Base-by-base conservation (phyloP, 2,329 filamentous ascomycete genomes). In the Scedosporium boydii region DNA sequence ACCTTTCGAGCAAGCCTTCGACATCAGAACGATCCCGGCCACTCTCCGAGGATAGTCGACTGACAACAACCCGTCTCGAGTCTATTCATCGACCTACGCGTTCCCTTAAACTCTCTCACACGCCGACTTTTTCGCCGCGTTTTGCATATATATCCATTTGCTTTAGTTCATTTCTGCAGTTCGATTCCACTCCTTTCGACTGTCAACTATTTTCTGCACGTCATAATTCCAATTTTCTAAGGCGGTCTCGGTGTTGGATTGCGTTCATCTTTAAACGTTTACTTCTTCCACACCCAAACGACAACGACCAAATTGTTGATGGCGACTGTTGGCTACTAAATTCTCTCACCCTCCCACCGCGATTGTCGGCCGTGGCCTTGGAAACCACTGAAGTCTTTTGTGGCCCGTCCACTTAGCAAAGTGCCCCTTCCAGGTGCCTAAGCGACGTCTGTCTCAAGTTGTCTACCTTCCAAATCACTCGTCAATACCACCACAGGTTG, bases 291-390 rank as follows among this genome's bases (percentile, higher is more conserved):
- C 21, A 27, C 14, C 12, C 51, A 3, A 29, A 12, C 53, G 18
- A 29, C 23, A 56, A 27, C 14, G 26, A 38, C 27, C 26, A 38
- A 10, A 21, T 41, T 55, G 60, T 62, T 55, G 51, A 62, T 62
- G 60, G 60, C 60, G 48, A 58, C 51, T 7, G 18, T 58, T 16
- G 7, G 6, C 41, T 29, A 62, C 23, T 62, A 62, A 58, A 55
- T 18, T 61, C 26, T 26, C 21, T 7, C n/a, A 58, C 42, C 60
- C 60, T 48, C 44, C 16, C 21, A n/a, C 38, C 53, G 34, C 27
- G 27, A 44, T 60, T 51, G 59, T 51, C 59, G 59, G 59, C 48
- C 51, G 51, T 44, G 38, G 23, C 53, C 51, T 57, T 58, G 59
- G 60, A 58, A 42, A 58, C 27, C n/a, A 57, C 38, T 44, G 21